Percentiles rank a stretch among this genome's conserved stretches.
These are phyloP conservation scores for Microthlaspi erraticum DNA, from an alignment of 345 rosid species.

Conservation along the genomic window DNA sequence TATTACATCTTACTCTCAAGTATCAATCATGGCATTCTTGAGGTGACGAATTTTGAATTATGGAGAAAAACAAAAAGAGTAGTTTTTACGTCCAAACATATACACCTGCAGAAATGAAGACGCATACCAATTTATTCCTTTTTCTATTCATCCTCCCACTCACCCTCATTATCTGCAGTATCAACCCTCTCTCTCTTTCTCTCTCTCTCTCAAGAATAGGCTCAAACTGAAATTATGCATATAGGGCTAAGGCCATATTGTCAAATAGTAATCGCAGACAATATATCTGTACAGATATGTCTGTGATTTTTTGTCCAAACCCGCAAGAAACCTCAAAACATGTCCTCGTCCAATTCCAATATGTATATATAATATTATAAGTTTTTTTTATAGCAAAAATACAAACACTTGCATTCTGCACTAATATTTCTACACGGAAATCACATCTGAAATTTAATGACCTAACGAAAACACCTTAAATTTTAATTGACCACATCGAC, in stretches of 20 bases:
- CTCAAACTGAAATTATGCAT: not conserved
- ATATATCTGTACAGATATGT: conserved; percentile 1
- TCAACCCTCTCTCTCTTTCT: not conserved
- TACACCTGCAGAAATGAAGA: conserved; percentile 25
- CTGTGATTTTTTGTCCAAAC: conserved; percentile 5
- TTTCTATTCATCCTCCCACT: conserved; percentile 37
- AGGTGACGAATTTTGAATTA: conserved; percentile 32
- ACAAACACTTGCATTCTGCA: not conserved
- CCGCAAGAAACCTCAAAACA: conserved; percentile 7
- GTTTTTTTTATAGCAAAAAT: too few relatives aligned
- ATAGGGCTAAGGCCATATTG: not conserved
- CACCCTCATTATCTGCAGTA: conserved; percentile 24
- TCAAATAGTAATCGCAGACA: conserved; percentile 4
- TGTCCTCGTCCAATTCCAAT: not conserved
- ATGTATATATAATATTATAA: not conserved
- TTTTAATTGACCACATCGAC: too few relatives aligned
- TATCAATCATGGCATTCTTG: conserved; percentile 22
- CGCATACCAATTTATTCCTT: conserved; percentile 28
- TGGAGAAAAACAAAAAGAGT: conserved; percentile 17
- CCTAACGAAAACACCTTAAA: not conserved
- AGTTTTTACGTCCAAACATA: conserved; percentile 28
- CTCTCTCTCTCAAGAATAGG: not conserved
- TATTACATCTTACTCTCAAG: conserved; percentile 7
- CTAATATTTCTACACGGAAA: not conserved
- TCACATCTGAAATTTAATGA: not conserved